These are phyloP conservation scores for Hygrocybe punicea DNA, from an alignment of 768 basidiomycete species.

Conservation along the genomic window DNA sequence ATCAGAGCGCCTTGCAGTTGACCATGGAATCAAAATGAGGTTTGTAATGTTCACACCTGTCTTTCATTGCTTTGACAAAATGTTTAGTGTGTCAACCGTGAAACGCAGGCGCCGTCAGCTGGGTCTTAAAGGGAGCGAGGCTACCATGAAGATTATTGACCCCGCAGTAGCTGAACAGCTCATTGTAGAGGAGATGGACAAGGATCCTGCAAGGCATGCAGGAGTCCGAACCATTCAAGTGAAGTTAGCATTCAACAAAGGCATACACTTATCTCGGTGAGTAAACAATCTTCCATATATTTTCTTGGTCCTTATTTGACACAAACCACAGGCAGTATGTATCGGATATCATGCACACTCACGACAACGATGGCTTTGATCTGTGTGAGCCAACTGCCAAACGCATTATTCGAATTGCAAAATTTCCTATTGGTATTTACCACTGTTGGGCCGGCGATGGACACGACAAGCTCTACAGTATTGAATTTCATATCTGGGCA, in stretches of 20 bases:
- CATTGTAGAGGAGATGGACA: no score
- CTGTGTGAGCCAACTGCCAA: constrained; percentile 24
- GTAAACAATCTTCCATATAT: not conserved
- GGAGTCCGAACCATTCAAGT: constrained; percentile 29
- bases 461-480: constrained; percentile 31
- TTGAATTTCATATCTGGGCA: constrained; percentile 33
- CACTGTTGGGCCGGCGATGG: constrained; percentile 36
- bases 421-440: no score
- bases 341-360: constrained; percentile 17
- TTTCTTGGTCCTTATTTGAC: constrained; percentile 6
- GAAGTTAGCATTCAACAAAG: constrained; percentile 25
- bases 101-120: constrained; percentile 25
- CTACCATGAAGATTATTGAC: no score
- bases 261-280: constrained; percentile 29
- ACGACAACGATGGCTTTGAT: constrained; percentile 24
- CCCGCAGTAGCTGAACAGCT: no score
- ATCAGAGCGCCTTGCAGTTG: constrained; percentile 20
- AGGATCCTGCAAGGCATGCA: constrained; percentile 18
- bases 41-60: constrained; percentile 7
- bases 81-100: constrained; percentile 25
- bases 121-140: no score
- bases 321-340: constrained; percentile 9
- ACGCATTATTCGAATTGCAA: constrained; percentile 20
- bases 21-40: constrained; percentile 31
- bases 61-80: not conserved